Percentiles rank a stretch among this genome's conserved stretches.
Evolutionary conservation across 768 basidiomycete species (phyloP).

Genomic region (Podaxis carcinomalis): DNA sequence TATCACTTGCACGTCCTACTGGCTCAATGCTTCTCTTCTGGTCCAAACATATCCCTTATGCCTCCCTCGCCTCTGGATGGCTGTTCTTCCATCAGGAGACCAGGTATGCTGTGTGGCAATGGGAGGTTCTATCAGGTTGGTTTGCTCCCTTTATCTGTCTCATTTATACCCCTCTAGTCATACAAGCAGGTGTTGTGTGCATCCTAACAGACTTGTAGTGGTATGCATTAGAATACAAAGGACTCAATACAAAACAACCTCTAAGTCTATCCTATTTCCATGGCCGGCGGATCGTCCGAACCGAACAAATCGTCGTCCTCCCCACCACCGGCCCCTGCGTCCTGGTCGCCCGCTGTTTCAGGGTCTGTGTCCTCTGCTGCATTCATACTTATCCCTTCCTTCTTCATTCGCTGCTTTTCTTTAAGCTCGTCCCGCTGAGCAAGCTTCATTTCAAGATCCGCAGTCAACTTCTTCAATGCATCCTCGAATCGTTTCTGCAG

Average conservation of each 20-base stretch:
- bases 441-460: conserved; percentile 82
- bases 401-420: conserved; percentile 67
- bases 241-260: background rate
- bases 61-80: conserved; percentile 54
- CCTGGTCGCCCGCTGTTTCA: conserved; percentile 29
- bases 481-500: conserved; percentile 89
- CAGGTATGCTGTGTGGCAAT: conserved; percentile 59
- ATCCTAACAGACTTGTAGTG: conserved; percentile 27
- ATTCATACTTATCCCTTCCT: conserved; percentile 55
- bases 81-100: conserved; percentile 42
- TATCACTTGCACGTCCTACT: conserved; percentile 41
- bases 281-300: conserved; percentile 41
- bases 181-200: conserved; percentile 65
- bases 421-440: conserved; percentile 77
- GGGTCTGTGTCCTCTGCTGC: conserved; percentile 33
- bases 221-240: conserved; percentile 1
- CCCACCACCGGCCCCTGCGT: conserved; percentile 26
- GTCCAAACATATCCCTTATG: conserved; percentile 34
- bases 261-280: conserved; percentile 18
- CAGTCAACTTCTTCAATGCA: conserved; percentile 80
- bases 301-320: conserved; percentile 43
- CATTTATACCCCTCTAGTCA: conserved; percentile 70
- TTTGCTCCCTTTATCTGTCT: conserved; percentile 78
- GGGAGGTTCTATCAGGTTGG: conserved; percentile 80
- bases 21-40: conserved; percentile 19